Conservation (phyloP, 2,329 filamentous ascomycete species). For the Neopestalotiopsis clavispora region DNA sequence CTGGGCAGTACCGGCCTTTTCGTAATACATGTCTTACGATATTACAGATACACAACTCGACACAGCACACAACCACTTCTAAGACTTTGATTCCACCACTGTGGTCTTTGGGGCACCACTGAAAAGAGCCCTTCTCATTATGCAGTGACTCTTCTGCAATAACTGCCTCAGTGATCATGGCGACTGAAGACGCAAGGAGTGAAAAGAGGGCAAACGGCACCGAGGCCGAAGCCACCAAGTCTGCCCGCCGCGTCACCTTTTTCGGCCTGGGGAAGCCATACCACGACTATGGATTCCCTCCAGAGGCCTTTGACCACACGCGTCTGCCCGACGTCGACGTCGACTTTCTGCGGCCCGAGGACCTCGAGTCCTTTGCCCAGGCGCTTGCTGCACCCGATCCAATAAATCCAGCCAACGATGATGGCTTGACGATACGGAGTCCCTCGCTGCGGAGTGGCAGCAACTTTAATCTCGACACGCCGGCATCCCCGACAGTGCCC, state of each 20-base stretch:
- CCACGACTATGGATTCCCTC: slow-evolving; percentile 60
- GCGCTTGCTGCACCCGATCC: slow-evolving; percentile 84
- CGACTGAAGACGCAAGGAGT: slow-evolving; percentile 5
- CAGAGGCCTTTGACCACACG: slow-evolving; percentile 69
- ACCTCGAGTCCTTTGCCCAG: slow-evolving; percentile 78
- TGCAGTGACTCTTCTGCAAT: slow-evolving; percentile 9
- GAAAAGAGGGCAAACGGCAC: not conserved
- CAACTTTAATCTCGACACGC: slow-evolving; percentile 40
- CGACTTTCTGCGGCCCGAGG: slow-evolving; percentile 75
- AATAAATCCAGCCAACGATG: slow-evolving; percentile 66
- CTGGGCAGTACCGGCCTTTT: not conserved
- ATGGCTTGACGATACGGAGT: slow-evolving; percentile 45
- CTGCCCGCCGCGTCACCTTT: slow-evolving; percentile 28
- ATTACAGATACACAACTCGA: not conserved
- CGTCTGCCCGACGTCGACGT: slow-evolving; percentile 78
- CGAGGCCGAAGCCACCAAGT: slow-evolving; percentile 21
- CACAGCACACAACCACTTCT: not conserved
- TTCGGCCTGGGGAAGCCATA: slow-evolving; percentile 27
- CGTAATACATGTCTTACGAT: not conserved
- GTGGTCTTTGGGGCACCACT: not conserved
- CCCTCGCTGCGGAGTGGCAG: slow-evolving; percentile 45
- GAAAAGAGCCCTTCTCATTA: not conserved
- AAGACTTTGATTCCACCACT: not conserved
- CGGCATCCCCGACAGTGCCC: slow-evolving; percentile 43
- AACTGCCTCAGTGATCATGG: slow-evolving; percentile 4